phyloP scores from a whole-genome alignment of 768 basidiomycete species.

The Kwoniella newhampshirensis region DNA sequence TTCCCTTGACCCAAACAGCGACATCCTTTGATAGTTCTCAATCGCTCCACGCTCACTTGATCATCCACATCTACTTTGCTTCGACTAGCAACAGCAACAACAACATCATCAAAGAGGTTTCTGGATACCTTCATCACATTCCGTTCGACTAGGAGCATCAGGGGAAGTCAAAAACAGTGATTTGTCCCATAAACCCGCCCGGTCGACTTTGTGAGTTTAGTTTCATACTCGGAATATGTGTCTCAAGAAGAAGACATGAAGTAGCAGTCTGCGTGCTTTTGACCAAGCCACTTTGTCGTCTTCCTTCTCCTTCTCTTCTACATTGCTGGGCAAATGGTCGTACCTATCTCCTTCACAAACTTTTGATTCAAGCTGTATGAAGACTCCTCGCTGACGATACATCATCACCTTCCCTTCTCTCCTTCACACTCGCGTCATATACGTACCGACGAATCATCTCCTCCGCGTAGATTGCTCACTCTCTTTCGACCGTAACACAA shows the following conservation, averaged over 20 bases:
- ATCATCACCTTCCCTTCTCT: slow-evolving; percentile 1
- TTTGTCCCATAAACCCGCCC: slow-evolving; percentile 7
- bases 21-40: background rate
- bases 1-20: background rate
- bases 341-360: background rate
- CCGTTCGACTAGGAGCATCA: background rate
- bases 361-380: background rate
- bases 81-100: background rate
- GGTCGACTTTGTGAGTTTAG: slow-evolving; percentile 18
- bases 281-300: slow-evolving; percentile 1
- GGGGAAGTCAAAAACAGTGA: background rate
- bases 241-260: background rate
- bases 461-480: background rate
- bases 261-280: slow-evolving; percentile 2
- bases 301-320: background rate
- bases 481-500: slow-evolving; percentile 5
- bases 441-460: no score
- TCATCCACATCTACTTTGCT: background rate
- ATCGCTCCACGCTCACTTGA: background rate
- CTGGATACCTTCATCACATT: slow-evolving; percentile 5
- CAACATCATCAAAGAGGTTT: background rate
- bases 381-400: no score
- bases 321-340: no score
- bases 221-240: slow-evolving; percentile 9
- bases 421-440: background rate